Percentiles rank a stretch among this genome's conserved stretches.
phyloP scores from a whole-genome alignment of 1,139 yeast genomes.

The Zygosaccharomyces sapae region DNA sequence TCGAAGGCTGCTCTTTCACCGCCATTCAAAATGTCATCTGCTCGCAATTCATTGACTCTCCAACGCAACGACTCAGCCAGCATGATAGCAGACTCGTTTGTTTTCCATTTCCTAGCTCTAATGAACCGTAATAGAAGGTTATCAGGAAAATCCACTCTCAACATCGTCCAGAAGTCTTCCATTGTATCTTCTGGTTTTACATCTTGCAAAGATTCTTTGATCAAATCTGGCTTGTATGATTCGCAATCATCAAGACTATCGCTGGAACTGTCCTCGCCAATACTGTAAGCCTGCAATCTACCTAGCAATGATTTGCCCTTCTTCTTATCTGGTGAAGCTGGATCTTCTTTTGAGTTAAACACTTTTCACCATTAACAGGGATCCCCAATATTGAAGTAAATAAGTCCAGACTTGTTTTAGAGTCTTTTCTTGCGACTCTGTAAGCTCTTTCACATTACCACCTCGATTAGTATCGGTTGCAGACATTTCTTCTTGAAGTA shows the following conservation, averaged over 20 bases:
- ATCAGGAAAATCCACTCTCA: slow-evolving; percentile 70
- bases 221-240: slow-evolving; percentile 14
- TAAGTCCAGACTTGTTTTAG: slow-evolving; percentile 77
- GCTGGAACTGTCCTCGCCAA: slow-evolving; percentile 20
- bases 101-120: slow-evolving; percentile 72
- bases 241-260: slow-evolving; percentile 32
- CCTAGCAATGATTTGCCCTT: slow-evolving; percentile 24
- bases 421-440: slow-evolving; percentile 57
- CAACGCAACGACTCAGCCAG: slow-evolving; percentile 62
- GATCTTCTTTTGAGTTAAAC: slow-evolving; percentile 19
- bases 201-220: slow-evolving; percentile 40
- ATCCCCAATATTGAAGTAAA: slow-evolving; percentile 55
- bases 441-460: slow-evolving; percentile 51
- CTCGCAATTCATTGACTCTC: slow-evolving; percentile 55
- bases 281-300: slow-evolving; percentile 14
- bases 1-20: slow-evolving; percentile 52
- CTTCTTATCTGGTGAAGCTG: slow-evolving; percentile 23
- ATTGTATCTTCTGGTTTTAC: slow-evolving; percentile 44
- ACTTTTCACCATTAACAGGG: slow-evolving; percentile 42
- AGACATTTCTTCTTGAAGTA: too few species aligned
- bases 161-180: slow-evolving; percentile 50
- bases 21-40: slow-evolving; percentile 52
- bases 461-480: neutral
- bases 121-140: slow-evolving; percentile 60
- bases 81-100: slow-evolving; percentile 63